These are phyloP conservation scores for Phytophthora idaei DNA, from an alignment of 352 stramenopile species.

Conservation along the genomic window DNA sequence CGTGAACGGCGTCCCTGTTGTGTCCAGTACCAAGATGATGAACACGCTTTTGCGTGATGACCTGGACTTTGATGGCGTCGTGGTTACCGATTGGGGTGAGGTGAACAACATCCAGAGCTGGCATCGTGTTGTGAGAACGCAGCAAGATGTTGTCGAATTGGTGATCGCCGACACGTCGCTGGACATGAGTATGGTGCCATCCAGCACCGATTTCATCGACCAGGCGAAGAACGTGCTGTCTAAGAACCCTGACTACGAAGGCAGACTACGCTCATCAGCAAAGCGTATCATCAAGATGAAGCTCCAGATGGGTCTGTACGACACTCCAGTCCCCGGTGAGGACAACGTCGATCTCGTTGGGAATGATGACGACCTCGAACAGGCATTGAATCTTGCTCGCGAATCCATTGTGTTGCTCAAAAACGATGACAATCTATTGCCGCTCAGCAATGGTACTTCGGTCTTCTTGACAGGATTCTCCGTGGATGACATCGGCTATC, in stretches of 20 bases:
- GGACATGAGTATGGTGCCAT: slow-evolving; percentile 88
- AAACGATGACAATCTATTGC: slow-evolving; percentile 62
- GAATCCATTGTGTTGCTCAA: slow-evolving; percentile 82
- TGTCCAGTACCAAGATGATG: slow-evolving; percentile 73
- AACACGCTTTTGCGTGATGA: slow-evolving; percentile 70
- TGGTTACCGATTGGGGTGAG: slow-evolving; percentile 91
- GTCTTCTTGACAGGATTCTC: slow-evolving; percentile 71
- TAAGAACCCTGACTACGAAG: slow-evolving; percentile 31
- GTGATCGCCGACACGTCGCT: slow-evolving; percentile 72
- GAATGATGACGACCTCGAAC: slow-evolving; percentile 40
- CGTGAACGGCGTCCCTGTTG: slow-evolving; percentile 86
- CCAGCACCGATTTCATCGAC: slow-evolving; percentile 47
- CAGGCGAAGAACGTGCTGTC: slow-evolving; percentile 45
- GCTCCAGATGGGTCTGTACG: slow-evolving; percentile 62
- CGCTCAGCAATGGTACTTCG: slow-evolving; percentile 31
- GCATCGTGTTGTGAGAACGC: slow-evolving; percentile 44
- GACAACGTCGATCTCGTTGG: slow-evolving; percentile 50
- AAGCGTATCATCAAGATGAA: slow-evolving; percentile 75
- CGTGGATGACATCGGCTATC: slow-evolving; percentile 57
- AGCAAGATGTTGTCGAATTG: slow-evolving; percentile 56
- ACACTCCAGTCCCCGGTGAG: slow-evolving; percentile 51
- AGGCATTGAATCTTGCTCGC: slow-evolving; percentile 58
- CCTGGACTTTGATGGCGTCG: slow-evolving; percentile 77
- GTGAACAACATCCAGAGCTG: slow-evolving; percentile 80
- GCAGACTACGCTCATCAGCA: slow-evolving; percentile 52